These are phyloP conservation scores for Echium plantagineum DNA, from an alignment of 257 asterid genomes.

Conservation along the genomic window DNA sequence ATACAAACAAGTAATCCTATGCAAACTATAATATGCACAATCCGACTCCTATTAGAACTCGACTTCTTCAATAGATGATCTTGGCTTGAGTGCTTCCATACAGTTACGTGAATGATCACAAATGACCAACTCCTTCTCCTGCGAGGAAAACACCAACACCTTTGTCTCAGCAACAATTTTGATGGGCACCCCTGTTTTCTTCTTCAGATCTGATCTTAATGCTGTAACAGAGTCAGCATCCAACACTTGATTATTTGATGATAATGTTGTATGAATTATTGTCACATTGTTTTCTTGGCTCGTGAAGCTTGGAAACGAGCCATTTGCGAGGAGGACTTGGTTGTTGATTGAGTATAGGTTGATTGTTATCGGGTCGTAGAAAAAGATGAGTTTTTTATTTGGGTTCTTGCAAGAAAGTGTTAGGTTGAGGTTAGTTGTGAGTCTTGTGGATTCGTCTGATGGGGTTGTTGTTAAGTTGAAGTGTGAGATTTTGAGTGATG, in stretches of 20 bases:
- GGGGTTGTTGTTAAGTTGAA: constrained; percentile 67
- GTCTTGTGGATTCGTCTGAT: constrained; percentile 54
- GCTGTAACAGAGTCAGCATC: constrained; percentile 41
- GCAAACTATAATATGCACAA: too few species aligned
- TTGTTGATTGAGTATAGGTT: constrained; percentile 9
- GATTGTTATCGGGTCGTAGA: constrained; percentile 41
- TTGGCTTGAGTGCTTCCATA: too few species aligned
- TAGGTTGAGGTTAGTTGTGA: constrained; percentile 48
- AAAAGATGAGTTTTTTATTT: constrained; percentile 39
- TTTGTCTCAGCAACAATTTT: constrained; percentile 53
- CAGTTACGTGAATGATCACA: too few species aligned
- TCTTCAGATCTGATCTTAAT: constrained; percentile 49
- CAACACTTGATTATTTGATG: constrained; percentile 24
- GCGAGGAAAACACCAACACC: too few species aligned
- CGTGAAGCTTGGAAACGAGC: constrained; percentile 35
- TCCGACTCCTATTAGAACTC: too few species aligned
- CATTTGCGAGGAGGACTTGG: constrained; percentile 37
- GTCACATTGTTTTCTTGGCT: constrained; percentile 28
- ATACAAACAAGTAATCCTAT: too few species aligned
- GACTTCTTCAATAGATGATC: too few species aligned
- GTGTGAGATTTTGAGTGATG: constrained; percentile 45
- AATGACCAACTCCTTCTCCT: too few species aligned
- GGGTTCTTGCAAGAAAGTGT: constrained; percentile 55
- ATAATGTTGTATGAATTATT: constrained; percentile 35
- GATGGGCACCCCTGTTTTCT: constrained; percentile 48